Evolutionary conservation across 2,329 filamentous ascomycete species (phyloP), one percentile per base, ranked within the genome.

Genomic region (Phoma sp.): DNA sequence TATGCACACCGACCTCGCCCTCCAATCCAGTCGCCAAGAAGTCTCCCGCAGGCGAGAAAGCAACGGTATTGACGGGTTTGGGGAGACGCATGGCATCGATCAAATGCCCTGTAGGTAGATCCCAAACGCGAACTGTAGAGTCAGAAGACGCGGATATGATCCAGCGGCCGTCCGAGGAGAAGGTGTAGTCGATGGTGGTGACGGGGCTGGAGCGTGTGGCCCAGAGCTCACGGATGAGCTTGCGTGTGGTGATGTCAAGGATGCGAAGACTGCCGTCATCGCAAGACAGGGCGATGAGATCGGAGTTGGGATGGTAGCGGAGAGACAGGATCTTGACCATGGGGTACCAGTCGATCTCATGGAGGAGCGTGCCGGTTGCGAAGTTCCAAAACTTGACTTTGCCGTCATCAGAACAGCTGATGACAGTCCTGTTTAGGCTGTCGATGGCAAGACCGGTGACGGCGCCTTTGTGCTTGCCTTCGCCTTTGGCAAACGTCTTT

Each of bases 311-410:
- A 70, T 96, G 93, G 72, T 96, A 95, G 53, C 88, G 87, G 64
- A 94, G 87, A 15, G 85, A 87, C 0, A 86, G 90, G 47, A 96
- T 88, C 40, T 87, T 84, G 4, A 88, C 87, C 83, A 90, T 91
- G 3, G 85, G 85, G 39, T 88, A 85, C 89, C 92, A 96, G 73
- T 93, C 87, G 46, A 98, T 86, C 69, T 97, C 88, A 59, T 94
- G 85, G 10, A 90, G 72, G 2, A 98, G 82, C 39, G 86, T 84
- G 7, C 94, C 95, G 0, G 90, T 91, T n/a, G 87, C 76, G 61
- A 99, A 96, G 62, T 96, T 91, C 96, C 96, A 99, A 73, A 99
- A 98, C 79, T 97, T 98, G 67, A 98, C 84, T 74, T 89, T 96
- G 29, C 95, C 95, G 74, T 99, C 95, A 13, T 92, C 78, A 2